Evolutionary conservation across 2,329 filamentous ascomycete genomes (phyloP).

Genomic region (Neocucurbitaria cava): DNA sequence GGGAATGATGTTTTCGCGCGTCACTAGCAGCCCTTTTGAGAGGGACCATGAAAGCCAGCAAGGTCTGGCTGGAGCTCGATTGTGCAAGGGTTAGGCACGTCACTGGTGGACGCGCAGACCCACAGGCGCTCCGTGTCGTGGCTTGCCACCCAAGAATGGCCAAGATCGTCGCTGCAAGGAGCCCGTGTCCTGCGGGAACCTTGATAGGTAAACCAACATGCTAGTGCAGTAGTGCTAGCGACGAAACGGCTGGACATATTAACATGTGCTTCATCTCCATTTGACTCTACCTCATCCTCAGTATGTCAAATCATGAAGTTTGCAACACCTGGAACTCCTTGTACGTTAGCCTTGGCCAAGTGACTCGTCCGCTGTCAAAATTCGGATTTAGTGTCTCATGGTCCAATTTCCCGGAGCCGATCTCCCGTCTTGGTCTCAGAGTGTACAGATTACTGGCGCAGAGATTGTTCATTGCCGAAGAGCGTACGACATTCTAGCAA

Average conservation of each 20-base stretch:
- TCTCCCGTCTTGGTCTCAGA: conserved; percentile 10
- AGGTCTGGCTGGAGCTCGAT: conserved; percentile 24
- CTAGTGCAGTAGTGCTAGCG: too few relatives aligned
- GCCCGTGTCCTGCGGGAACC: conserved; percentile 1
- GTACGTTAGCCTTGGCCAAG: not conserved
- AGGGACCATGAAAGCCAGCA: conserved; percentile 4
- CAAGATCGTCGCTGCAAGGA: conserved; percentile 15
- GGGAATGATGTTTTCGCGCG: conserved; percentile 17
- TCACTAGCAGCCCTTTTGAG: conserved; percentile 13
- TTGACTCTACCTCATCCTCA: not conserved
- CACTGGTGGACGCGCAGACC: conserved; percentile 7
- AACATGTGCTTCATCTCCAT: not conserved
- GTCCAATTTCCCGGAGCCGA: conserved; percentile 11
- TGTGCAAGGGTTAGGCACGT: conserved; percentile 7
- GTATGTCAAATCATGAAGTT: not conserved
- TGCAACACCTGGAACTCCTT: not conserved
- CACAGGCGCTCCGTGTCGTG: conserved; percentile 14
- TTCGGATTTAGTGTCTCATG: not conserved
- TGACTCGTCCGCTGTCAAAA: not conserved
- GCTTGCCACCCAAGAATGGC: conserved; percentile 11
- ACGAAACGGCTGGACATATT: not conserved
- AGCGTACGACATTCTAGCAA: too few relatives aligned
- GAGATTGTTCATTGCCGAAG: too few relatives aligned
- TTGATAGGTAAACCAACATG: not conserved
- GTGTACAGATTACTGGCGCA: not conserved